phyloP scores from a whole-genome alignment of 2,329 filamentous ascomycete species.

The Fusarium haematococcum region DNA sequence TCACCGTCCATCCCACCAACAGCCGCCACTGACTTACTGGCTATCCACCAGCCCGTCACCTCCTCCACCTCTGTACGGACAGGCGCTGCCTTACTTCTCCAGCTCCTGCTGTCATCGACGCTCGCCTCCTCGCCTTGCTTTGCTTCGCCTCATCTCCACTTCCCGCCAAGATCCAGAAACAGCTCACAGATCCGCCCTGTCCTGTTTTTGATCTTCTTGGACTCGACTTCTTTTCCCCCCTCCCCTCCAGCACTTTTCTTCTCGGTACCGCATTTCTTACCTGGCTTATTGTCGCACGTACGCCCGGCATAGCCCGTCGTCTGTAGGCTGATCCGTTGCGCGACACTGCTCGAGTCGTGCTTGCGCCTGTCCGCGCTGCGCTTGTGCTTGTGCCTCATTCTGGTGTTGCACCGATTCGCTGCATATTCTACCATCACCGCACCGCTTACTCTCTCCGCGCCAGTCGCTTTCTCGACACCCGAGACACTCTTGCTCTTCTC shows the following conservation, averaged over 20 bases:
- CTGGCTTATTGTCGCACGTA: constrained; percentile 33
- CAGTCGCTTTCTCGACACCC: constrained; percentile 11
- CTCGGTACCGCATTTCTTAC: constrained; percentile 30
- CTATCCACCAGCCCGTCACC: constrained; percentile 28
- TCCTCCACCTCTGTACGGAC: constrained; percentile 15
- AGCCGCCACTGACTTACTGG: constrained; percentile 28
- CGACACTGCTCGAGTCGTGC: constrained; percentile 40
- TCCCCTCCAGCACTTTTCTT: neutral
- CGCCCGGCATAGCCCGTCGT: constrained; percentile 29
- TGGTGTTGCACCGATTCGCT: constrained; percentile 32
- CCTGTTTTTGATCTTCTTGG: constrained; percentile 30
- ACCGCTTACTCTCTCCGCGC: constrained; percentile 8
- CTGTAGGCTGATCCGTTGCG: constrained; percentile 36
- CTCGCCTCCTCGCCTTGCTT: constrained; percentile 8
- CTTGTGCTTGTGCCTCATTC: constrained; percentile 26
- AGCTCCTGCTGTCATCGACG: constrained; percentile 7
- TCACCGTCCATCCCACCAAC: constrained; percentile 17
- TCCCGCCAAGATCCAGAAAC: constrained; percentile 34
- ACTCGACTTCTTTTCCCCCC: constrained; percentile 8
- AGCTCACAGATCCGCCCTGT: constrained; percentile 34
- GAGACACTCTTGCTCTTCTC: constrained; percentile 21
- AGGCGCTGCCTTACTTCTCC: constrained; percentile 7
- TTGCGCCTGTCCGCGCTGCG: constrained; percentile 25
- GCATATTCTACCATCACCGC: constrained; percentile 24
- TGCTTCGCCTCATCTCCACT: constrained; percentile 38